phyloP scores from a whole-genome alignment of 2,329 filamentous ascomycete genomes.

The Hymenoscyphus infarciens region DNA sequence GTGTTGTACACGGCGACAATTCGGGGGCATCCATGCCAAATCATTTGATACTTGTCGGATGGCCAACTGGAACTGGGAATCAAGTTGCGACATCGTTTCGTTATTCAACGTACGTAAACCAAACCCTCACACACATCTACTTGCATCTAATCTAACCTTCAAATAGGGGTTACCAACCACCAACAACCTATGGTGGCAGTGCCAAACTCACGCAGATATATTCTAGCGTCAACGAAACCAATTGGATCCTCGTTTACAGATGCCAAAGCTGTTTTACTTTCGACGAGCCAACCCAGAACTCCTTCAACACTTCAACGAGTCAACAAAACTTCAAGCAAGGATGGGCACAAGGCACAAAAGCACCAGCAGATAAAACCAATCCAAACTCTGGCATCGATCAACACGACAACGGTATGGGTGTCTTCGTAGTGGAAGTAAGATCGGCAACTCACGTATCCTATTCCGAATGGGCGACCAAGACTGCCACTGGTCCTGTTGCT shows the following conservation, averaged over 20 bases:
- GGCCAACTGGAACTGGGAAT: conserved; percentile 46
- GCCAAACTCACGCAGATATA: conserved; percentile 60
- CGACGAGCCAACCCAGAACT: conserved; percentile 46
- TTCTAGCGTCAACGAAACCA: conserved; percentile 52
- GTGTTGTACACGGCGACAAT: conserved; percentile 50
- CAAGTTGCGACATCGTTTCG: conserved; percentile 55
- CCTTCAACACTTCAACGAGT: conserved; percentile 43
- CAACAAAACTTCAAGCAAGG: conserved; percentile 47
- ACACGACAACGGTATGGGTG: conserved; percentile 53
- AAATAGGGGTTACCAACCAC: conserved; percentile 51
- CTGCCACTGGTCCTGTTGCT: conserved; percentile 22
- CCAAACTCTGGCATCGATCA: conserved; percentile 46
- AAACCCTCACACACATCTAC: too few species aligned
- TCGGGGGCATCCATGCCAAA: conserved; percentile 47
- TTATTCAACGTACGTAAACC: conserved; percentile 42
- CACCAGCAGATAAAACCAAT: conserved; percentile 41
- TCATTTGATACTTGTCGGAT: conserved; percentile 55
- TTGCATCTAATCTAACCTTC: conserved; percentile 6
- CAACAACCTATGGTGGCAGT: conserved; percentile 56
- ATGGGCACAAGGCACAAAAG: conserved; percentile 48
- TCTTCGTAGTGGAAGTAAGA: conserved; percentile 47
- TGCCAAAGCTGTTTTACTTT: conserved; percentile 57
- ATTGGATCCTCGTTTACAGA: conserved; percentile 61
- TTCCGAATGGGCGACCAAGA: conserved; percentile 32
- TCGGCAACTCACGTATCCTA: conserved; percentile 41